Base-by-base conservation (phyloP, 2,329 filamentous ascomycete genomes). In the Chaetomiaceae sp. region DNA sequence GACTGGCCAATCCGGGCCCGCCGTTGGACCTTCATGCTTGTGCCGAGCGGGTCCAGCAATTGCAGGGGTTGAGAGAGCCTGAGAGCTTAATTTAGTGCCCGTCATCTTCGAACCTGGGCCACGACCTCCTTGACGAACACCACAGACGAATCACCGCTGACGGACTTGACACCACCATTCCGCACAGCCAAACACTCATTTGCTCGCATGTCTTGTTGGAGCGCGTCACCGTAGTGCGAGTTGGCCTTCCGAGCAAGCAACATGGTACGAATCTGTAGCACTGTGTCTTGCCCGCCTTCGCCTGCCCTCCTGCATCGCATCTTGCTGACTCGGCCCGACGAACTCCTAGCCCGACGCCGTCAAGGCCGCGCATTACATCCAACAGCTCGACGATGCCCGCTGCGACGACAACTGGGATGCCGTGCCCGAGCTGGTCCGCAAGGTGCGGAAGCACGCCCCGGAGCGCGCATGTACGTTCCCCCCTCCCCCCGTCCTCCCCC, bases 401-500 rank as follows among this genome's bases (percentile, higher is more conserved):
- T 95, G 88, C 67, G 83, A 91, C 60, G 89, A 86, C 42, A 83
- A 83, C 65, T 98, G 93, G 93, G 75, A 81, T 56, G 81, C 86
- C 24, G 78, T 97, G 24, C 87, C 88, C 20, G 91, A 97, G 69
- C 77, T 95, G 53, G 83, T 93, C 59, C 82, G 91, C 64, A 98
- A 98, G 69, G 78, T 97, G 60, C 86, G 85, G 61, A 97, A 98
- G 68, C 91, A 98, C 76, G 87, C 89, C 58, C 84, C 89, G 33
- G 79, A 86, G 51, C 80, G 87, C 65, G 79, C 79, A 68, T 95
- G 91, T 96, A 83, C 59, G 79, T 62, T 53, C 38, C 35, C n/a
- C 22, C 22, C 39, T 19, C 4, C 24, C 18, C 8, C 27, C 17
- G 9, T n/a, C 18, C 11, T 19, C 10, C n/a, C 7, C 9, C 4